These are phyloP conservation scores for Boletellus ananas DNA, from an alignment of 768 basidiomycete species.

Conservation along the genomic window DNA sequence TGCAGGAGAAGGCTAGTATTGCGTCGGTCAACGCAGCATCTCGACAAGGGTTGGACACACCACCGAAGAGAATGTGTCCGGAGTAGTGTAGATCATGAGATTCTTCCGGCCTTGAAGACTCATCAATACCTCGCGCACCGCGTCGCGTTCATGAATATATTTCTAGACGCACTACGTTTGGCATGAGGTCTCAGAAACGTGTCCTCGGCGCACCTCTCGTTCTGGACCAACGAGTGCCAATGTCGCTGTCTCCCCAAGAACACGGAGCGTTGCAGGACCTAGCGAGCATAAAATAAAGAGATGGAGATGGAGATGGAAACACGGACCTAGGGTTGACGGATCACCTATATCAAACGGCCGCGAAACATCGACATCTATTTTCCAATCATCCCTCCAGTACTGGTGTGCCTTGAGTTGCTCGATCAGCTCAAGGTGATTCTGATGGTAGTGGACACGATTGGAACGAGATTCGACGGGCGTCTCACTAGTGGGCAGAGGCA, in stretches of 20 bases:
- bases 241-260: conserved; percentile 35
- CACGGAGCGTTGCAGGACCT: conserved; percentile 47
- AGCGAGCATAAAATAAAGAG: neutral
- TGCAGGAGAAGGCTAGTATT: conserved; percentile 41
- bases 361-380: conserved; percentile 39
- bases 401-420: conserved; percentile 61
- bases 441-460: conserved; percentile 1
- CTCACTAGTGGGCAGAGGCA: conserved; percentile 5
- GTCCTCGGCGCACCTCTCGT: conserved; percentile 36
- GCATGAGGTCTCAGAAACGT: neutral
- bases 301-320: neutral
- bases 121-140: conserved; percentile 74
- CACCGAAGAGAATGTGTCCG: conserved; percentile 33
- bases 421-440: conserved; percentile 45
- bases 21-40: neutral
- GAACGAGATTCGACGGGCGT: neutral
- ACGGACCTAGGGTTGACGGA: conserved; percentile 67
- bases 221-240: conserved; percentile 39
- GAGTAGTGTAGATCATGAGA: conserved; percentile 43
- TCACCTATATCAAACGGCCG: conserved; percentile 60
- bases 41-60: conserved; percentile 13
- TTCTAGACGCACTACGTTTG: conserved; percentile 35
- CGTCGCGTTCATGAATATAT: conserved; percentile 72
- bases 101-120: conserved; percentile 70
- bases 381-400: conserved; percentile 74